Percentiles rank a stretch among this genome's conserved stretches.
phyloP scores from a whole-genome alignment of 1,284 basidiomycete genomes.

The Nidula niveotomentosa region DNA sequence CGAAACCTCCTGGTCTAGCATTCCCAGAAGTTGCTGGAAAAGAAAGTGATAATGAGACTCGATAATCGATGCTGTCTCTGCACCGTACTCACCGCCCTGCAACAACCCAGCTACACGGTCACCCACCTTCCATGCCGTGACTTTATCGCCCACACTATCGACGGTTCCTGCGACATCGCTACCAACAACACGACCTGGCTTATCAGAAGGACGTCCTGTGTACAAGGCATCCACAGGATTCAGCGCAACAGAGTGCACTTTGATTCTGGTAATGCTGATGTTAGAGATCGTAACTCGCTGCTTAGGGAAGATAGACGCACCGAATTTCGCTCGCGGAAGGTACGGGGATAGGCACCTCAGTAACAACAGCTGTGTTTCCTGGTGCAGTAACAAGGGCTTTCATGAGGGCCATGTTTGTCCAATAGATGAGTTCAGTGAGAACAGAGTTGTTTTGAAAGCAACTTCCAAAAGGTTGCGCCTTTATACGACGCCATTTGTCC shows the following conservation, averaged over 20 bases:
- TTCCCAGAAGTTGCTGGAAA: conserved; percentile 26
- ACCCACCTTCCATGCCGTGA: conserved; percentile 23
- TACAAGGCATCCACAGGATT: conserved; percentile 29
- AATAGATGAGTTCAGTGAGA: conserved; percentile 1
- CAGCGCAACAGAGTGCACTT: conserved; percentile 26
- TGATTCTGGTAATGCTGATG: conserved; percentile 14
- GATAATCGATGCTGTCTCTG: no score
- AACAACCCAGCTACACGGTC: conserved; percentile 28
- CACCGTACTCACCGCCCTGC: conserved; percentile 25
- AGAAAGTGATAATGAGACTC: neutral
- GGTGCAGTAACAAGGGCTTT: conserved; percentile 24
- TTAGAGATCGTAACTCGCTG: neutral
- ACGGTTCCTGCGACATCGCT: conserved; percentile 31
- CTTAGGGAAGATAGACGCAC: conserved; percentile 10
- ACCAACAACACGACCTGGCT: conserved; percentile 27
- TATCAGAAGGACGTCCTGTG: conserved; percentile 19
- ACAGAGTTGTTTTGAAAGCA: neutral
- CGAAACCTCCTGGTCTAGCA: conserved; percentile 29
- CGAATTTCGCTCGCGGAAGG: conserved; percentile 24
- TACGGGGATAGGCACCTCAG: conserved; percentile 22
- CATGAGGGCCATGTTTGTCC: conserved; percentile 9
- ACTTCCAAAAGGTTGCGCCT: no score
- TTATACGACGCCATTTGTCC: no score
- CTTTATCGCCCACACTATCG: conserved; percentile 21
- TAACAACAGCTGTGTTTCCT: conserved; percentile 22